Evolutionary conservation across 208 protist genomes (phyloP), one percentile per base, ranked within the genome.

Genomic region (Acanthamoeba castellanii): DNA sequence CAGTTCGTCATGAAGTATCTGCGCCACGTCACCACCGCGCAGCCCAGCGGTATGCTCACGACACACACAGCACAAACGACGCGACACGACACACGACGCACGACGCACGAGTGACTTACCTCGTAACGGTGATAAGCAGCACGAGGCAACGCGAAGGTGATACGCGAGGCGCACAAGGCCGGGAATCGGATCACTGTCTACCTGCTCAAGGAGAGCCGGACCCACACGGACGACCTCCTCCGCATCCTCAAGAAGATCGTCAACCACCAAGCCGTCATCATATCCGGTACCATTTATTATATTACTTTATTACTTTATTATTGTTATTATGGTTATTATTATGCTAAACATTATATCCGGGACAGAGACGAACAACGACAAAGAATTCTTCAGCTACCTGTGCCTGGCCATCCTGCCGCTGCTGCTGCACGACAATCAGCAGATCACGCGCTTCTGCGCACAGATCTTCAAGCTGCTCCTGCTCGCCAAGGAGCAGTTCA

Each of bases 381-480:
- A 55, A n/a, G 66, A 92, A 22, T 92, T 92, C 87, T 74, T 92
- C 42, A 78, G 87, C 47, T 92, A 57, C 59, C 87, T 92, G 59
- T 92, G 87, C 25, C 52, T 92, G 37, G 87, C 57, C 20, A 22
- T 92, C 27, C 37, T 92, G 87, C 87, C 87, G 32, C 66, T 57
- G 32, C 30, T 92, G 42, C 57, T 92, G 18, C 61, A 92, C 66
- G 87, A 92, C 61, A 92, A 92, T 25, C 87, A 92, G 66, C 87
- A 92, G 87, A 92, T 92, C 37, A 25, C 61, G 47, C 87, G 50
- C 37, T 13, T 92, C 27, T 92, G 57, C n/a, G 22, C 66, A 32
- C 87, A 92, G 87, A 45, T 92, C 25, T 92, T 74, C 66, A 92
- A 92, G 66, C 87, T 92, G 87, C 66, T 92, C 27, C 30, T 92